Evolutionary conservation across 2,329 filamentous ascomycete genomes (phyloP).

Genomic region (Aureobasidium sp.): DNA sequence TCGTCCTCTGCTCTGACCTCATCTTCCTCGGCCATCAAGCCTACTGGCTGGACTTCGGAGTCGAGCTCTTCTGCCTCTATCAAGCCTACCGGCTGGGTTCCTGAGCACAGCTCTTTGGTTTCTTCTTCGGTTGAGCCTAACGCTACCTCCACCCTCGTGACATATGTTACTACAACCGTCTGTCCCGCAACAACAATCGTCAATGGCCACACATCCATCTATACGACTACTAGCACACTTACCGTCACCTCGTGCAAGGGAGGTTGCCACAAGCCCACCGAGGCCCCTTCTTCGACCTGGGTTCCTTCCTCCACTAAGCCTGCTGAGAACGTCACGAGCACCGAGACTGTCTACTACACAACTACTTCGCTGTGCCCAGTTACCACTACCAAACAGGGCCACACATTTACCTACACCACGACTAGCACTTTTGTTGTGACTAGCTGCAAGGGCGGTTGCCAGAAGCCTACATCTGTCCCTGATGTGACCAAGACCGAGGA

Average conservation of each 20-base stretch:
- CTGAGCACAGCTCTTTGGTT: slow-evolving; percentile 19
- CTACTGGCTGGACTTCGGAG: background rate
- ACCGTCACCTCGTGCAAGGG: slow-evolving; percentile 3
- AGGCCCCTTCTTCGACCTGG: background rate
- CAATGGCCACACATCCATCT: background rate
- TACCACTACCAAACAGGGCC: slow-evolving; percentile 21
- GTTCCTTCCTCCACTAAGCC: background rate
- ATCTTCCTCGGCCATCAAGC: background rate
- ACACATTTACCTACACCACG: slow-evolving; percentile 18
- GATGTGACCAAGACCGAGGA: background rate
- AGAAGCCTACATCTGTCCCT: background rate
- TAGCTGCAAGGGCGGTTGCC: background rate
- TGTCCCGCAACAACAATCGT: slow-evolving; percentile 14
- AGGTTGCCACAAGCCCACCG: background rate
- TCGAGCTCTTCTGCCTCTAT: background rate
- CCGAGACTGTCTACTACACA: slow-evolving; percentile 20
- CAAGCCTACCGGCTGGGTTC: background rate
- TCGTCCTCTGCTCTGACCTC: slow-evolving; percentile 1
- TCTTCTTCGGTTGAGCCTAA: slow-evolving; percentile 21
- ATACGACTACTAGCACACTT: background rate
- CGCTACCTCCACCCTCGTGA: slow-evolving; percentile 21
- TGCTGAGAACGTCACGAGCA: slow-evolving; percentile 16
- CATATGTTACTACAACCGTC: slow-evolving; percentile 23
- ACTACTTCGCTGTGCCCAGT: slow-evolving; percentile 23
- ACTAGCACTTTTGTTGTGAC: slow-evolving; percentile 10